A percentile compares a stretch with the other conserved stretches of the same genome.
These are phyloP conservation scores for Entomortierella chlamydospora DNA, from an alignment of 192 early-diverging fungal genomes.

Conservation along the genomic window DNA sequence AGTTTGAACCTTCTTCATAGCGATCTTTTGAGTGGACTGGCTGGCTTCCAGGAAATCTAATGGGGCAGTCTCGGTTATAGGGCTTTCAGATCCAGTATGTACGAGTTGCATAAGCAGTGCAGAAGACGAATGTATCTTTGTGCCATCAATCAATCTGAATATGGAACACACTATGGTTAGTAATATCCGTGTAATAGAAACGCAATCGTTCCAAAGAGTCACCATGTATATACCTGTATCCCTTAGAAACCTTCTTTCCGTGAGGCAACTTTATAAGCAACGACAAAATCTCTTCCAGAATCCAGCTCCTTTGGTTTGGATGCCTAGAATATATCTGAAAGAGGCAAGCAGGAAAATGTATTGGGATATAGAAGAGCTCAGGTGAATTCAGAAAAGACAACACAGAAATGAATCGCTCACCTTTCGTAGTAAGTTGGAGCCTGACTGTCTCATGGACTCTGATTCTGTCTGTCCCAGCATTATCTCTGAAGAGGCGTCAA, in stretches of 20 bases:
- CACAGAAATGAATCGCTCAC: too few species aligned
- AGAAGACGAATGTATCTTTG: conserved; percentile 43
- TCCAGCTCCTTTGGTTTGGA: conserved; percentile 75
- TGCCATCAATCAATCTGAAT: conserved; percentile 30
- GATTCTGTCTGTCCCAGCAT: conserved; percentile 31
- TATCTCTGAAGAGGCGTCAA: conserved; percentile 43
- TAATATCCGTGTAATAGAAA: too few species aligned
- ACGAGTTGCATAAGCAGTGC: conserved; percentile 47
- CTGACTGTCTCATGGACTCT: conserved; percentile 42
- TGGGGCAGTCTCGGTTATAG: neutral
- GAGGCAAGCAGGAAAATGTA: neutral
- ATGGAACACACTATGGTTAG: too few species aligned
- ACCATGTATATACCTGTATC: conserved; percentile 55
- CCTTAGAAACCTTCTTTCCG: conserved; percentile 60
- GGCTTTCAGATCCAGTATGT: conserved; percentile 23
- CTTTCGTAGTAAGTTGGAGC: conserved; percentile 40
- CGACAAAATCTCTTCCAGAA: conserved; percentile 88
- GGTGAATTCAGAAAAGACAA: neutral
- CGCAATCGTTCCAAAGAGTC: too few species aligned
- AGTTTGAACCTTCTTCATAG: conserved; percentile 25
- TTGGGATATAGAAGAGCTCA: neutral
- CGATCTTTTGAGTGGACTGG: conserved; percentile 10
- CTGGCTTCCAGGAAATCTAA: conserved; percentile 15
- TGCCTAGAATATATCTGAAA: conserved; percentile 62
- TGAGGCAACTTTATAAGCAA: conserved; percentile 77